phyloP scores from a whole-genome alignment of 164 flowering plant genomes.

The Nelumbo lutea region DNA sequence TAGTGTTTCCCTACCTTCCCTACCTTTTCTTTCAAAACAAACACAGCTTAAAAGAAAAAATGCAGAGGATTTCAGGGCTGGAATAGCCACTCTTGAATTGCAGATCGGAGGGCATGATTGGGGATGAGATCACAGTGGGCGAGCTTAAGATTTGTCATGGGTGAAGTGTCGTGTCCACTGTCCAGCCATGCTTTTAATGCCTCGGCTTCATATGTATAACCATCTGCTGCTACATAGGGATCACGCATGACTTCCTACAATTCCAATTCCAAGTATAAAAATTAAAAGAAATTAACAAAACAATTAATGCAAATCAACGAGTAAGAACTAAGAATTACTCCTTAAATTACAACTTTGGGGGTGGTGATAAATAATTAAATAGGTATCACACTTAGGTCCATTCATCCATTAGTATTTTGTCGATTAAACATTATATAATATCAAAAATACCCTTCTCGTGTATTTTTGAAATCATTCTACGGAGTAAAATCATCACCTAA shows the following conservation, averaged over 20 bases:
- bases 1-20: no score
- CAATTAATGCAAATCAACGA: no score
- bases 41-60: no score
- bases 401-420: no score
- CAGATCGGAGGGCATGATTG: conserved; percentile 15
- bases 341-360: no score
- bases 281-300: neutral
- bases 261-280: neutral
- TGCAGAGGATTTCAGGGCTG: conserved; percentile 12
- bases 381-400: no score
- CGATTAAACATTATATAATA: no score
- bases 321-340: neutral
- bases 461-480: no score
- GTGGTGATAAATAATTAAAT: no score
- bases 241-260: conserved; percentile 86
- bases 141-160: conserved; percentile 21
- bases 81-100: conserved; percentile 58
- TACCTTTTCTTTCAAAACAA: no score
- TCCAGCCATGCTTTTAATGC: conserved; percentile 76
- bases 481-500: no score
- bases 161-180: conserved; percentile 52
- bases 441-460: no score
- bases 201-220: conserved; percentile 48
- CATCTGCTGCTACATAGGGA: conserved; percentile 50
- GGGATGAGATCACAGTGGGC: conserved; percentile 47